Evolutionary conservation across 2,329 filamentous ascomycete genomes (phyloP), one percentile per base, ranked within the genome.

Genomic region (Sporothrix euskadiensis): DNA sequence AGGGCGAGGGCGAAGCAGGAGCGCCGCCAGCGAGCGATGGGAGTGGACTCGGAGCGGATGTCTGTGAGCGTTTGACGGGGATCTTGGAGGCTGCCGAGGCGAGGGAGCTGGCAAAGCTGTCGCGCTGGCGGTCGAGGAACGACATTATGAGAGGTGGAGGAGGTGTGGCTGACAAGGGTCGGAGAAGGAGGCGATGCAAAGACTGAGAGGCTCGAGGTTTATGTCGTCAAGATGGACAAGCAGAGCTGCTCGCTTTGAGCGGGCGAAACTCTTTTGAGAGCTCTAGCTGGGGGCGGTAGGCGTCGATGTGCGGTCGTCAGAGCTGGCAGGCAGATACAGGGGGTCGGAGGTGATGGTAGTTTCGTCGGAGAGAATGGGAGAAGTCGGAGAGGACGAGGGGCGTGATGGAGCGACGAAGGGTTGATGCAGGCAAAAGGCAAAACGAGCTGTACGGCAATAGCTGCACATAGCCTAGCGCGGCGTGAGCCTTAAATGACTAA

Each of bases 51-150:
- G 88, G 87, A 14, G 88, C 88, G 69, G 73, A 56, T 4, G 70
- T 83, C 79, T 83, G 84, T 81, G 80, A 84, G 75, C 82, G 87
- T 75, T 86, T 87, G 72, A 79, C 79, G 52, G 84, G 85, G 76
- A 93, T 83, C 79, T 91, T 91, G 70, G 87, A 83, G 26, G 90
- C 88, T n/a, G 88, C 89, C 70, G 88, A 86, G 74, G 88, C 84
- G 74, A 91, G 86, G 75, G 86, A 87, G 78, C 86, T 88, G 78
- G 85, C 88, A 82, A 91, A 89, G 77, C 83, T 86, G 73, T 87
- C 88, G 76, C 89, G 86, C 81, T 91, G 89, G 77, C 88, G 89
- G 78, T 91, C 88, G 75, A 92, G 86, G 77, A 88, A 90, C 73
- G 89, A 89, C 76, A 76, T 76, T 66, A 16, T 30, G 19, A 35